Conservation (phyloP, 345 rosid species). For the Populus alba region DNA sequence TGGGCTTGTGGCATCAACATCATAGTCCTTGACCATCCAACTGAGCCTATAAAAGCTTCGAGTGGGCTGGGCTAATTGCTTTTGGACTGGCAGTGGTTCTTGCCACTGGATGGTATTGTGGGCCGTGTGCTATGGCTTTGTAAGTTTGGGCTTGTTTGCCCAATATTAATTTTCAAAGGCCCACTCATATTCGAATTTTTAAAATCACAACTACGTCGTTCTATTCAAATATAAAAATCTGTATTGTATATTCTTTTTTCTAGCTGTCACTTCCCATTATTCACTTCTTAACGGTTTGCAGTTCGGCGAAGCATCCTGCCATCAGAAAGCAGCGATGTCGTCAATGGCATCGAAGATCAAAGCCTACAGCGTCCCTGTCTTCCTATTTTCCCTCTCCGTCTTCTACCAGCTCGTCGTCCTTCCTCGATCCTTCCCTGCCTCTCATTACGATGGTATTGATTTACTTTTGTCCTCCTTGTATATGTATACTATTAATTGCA, state of each 20-base stretch:
- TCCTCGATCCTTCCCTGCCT: constrained; percentile 70
- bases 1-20: too few species aligned
- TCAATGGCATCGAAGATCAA: constrained; percentile 34
- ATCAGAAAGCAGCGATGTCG: constrained; percentile 19
- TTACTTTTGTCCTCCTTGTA: neutral
- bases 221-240: too few species aligned
- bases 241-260: too few species aligned
- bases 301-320: too few species aligned
- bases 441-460: constrained; percentile 74
- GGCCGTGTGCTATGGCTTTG: neutral
- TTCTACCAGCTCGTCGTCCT: constrained; percentile 75
- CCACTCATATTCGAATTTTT: neutral
- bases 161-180: neutral
- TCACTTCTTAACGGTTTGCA: neutral
- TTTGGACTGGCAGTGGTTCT: too few species aligned
- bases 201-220: neutral
- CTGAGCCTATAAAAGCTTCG: too few species aligned
- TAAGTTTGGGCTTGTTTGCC: neutral
- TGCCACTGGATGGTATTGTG: too few species aligned
- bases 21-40: too few species aligned
- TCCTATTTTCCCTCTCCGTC: constrained; percentile 55
- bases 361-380: constrained; percentile 60
- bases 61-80: too few species aligned
- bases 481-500: neutral
- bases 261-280: too few species aligned